Evolutionary conservation across 2,329 filamentous ascomycete species (phyloP).

Genomic region (Xylariomycetidae sp.): DNA sequence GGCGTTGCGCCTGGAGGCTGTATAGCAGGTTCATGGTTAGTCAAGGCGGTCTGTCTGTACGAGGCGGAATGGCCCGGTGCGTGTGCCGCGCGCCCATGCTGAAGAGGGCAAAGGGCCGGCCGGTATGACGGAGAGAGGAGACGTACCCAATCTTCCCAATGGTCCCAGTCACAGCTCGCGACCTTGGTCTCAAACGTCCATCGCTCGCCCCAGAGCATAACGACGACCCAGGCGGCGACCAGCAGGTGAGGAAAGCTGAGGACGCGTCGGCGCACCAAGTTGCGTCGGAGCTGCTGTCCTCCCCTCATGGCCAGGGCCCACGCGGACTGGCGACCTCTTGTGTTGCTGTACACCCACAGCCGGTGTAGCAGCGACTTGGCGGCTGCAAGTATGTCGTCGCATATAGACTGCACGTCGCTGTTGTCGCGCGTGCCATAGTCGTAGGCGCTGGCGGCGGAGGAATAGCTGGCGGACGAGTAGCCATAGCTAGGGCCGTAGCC

Average conservation of each 20-base stretch:
- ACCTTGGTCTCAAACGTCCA: constrained; percentile 68
- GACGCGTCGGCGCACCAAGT: constrained; percentile 45
- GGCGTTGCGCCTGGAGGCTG: constrained; percentile 74
- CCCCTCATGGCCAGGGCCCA: constrained; percentile 24
- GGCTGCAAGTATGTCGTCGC: constrained; percentile 31
- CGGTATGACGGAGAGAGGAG: constrained; percentile 1
- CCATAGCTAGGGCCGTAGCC: constrained; percentile 11
- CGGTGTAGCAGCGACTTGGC: constrained; percentile 23
- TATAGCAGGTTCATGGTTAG: constrained; percentile 9
- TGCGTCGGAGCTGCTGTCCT: constrained; percentile 33
- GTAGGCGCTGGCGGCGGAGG: constrained; percentile 14
- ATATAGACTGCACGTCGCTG: constrained; percentile 28
- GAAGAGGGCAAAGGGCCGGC: too few species aligned
- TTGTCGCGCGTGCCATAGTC: constrained; percentile 15
- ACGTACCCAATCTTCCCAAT: constrained; percentile 89
- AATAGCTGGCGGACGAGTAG: constrained; percentile 10
- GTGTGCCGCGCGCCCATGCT: too few species aligned
- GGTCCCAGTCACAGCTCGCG: constrained; percentile 69
- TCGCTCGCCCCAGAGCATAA: constrained; percentile 80
- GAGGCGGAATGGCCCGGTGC: too few species aligned
- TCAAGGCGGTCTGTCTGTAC: too few species aligned
- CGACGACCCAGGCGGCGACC: constrained; percentile 66
- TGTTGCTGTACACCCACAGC: constrained; percentile 35
- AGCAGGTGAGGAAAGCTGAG: constrained; percentile 62
- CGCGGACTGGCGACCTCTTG: constrained; percentile 33